Base-by-base conservation (phyloP, 306 rosid species). In the Carpinus viminea region DNA sequence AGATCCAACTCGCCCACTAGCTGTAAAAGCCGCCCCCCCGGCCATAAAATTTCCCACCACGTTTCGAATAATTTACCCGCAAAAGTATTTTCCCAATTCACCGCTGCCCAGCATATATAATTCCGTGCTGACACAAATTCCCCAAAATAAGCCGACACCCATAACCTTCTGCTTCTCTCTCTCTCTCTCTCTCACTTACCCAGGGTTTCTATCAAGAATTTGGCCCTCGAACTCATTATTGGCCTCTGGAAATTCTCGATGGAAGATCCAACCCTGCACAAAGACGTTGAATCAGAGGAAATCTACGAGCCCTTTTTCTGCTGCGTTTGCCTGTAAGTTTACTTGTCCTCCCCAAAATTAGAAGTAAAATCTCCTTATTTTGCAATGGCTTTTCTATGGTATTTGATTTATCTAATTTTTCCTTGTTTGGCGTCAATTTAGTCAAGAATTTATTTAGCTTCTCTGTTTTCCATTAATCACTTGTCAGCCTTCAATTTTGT, bases 291-390 rank as follows among this genome's bases (percentile, higher is more conserved):
- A 17, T 65, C 79, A 10, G 92, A 88, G 76, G 85, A 85, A 26
- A 41, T 84, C 68, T 85, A 90, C 2, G 89, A 92, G 13, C 72
- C 90, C 56, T 92, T 93, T 72, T n/a, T 70, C 45, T 92, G 97
- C 84, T 89, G 93, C 79, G 91, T 90, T 76, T 94, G 98, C 76
- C 53, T 84, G 97, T 92, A 73, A 87, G 91, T 80, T 79, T 79
- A 45, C 75, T 28, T 46, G 26, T 26, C 69, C 41, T 51, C 10
- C 7, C 52, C 64, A 20, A 61, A 59, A 8, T 17, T 15, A 48
- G 5, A 16, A 53, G 16, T 15, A 17, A 53, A 53, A 53, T 18
- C 8, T 8, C 21, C 57, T 5, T 16, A 4, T 15, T 17, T 53
- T 5, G 8, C 20, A 5, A 5, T 6, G 57, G 8, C 20, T 53